These are phyloP conservation scores for Cercospora canescens DNA, from an alignment of 2,329 filamentous ascomycete species.

Conservation along the genomic window DNA sequence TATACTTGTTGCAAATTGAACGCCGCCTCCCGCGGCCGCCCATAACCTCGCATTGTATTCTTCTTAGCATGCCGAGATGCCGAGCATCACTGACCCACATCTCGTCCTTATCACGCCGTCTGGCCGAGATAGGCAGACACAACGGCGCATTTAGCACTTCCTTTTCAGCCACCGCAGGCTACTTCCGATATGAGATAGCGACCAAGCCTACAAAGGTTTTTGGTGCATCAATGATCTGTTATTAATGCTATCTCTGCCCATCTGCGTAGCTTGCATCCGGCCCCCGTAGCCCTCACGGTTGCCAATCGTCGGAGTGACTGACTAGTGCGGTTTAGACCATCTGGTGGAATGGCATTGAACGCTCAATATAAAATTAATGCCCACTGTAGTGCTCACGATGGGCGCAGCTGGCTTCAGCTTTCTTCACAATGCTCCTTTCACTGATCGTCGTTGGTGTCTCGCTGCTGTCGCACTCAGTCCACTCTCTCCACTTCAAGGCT, in stretches of 20 bases:
- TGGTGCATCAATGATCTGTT: not conserved
- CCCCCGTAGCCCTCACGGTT: not conserved
- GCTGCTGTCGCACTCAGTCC: not conserved
- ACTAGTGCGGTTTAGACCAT: not conserved
- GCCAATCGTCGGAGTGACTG: not conserved
- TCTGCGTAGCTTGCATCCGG: not conserved
- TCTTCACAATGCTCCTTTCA: not conserved
- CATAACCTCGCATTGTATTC: not conserved
- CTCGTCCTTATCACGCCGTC: not conserved
- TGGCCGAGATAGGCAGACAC: constrained; percentile 10
- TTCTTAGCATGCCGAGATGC: not conserved
- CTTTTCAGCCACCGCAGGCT: not conserved
- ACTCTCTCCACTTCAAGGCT: constrained; percentile 24
- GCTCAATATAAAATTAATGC: not conserved
- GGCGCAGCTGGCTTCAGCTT: not conserved
- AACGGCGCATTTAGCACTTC: not conserved
- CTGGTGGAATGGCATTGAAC: not conserved
- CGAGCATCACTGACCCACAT: not conserved
- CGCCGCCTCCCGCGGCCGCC: not conserved
- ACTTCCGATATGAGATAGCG: not conserved
- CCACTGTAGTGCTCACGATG: not conserved
- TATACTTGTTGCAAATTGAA: not conserved
- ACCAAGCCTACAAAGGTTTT: not conserved
- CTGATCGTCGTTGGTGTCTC: not conserved
- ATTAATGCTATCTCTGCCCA: not conserved